Percentiles rank a stretch among this genome's conserved stretches.
Evolutionary conservation across 768 basidiomycete genomes (phyloP).

Genomic region (Chalciporus chontae): DNA sequence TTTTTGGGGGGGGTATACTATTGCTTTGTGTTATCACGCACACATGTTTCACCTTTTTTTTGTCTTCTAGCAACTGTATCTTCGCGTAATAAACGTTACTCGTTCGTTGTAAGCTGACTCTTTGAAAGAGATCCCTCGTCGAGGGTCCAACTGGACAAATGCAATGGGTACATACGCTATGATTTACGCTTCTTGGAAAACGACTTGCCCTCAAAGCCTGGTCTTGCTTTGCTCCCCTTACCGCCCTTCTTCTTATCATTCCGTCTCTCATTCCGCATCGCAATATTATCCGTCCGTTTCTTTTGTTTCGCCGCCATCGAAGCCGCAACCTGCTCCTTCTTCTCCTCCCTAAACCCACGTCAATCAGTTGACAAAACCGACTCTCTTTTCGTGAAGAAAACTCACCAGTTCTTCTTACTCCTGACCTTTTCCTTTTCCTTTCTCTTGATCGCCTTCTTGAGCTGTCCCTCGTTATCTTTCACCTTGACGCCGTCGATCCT

Average conservation of each 20-base stretch:
- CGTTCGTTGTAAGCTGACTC: too few species aligned
- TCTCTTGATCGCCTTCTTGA: constrained; percentile 93
- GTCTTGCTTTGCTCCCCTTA: constrained; percentile 61
- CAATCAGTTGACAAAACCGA: too few species aligned
- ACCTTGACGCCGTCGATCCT: constrained; percentile 90
- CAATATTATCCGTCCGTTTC: constrained; percentile 89
- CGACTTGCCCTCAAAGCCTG: constrained; percentile 85
- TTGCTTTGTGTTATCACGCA: too few species aligned
- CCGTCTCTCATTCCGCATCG: constrained; percentile 74
- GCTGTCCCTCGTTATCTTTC: constrained; percentile 72
- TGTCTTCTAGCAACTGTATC: too few species aligned
- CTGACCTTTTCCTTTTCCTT: constrained; percentile 88
- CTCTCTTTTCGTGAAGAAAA: background rate
- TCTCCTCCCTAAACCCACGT: constrained; percentile 68
- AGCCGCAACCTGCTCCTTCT: constrained; percentile 72
- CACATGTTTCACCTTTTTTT: too few species aligned
- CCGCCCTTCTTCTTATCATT: constrained; percentile 54
- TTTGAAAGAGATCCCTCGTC: too few species aligned
- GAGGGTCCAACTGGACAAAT: background rate
- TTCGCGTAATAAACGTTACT: too few species aligned
- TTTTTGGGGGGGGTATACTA: too few species aligned
- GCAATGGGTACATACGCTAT: background rate
- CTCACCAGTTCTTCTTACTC: constrained; percentile 83
- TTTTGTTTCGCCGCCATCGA: constrained; percentile 85
- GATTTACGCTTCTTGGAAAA: constrained; percentile 48